Conservation (phyloP, 2,329 filamentous ascomycete genomes). For the Monilinia fructicola region DNA sequence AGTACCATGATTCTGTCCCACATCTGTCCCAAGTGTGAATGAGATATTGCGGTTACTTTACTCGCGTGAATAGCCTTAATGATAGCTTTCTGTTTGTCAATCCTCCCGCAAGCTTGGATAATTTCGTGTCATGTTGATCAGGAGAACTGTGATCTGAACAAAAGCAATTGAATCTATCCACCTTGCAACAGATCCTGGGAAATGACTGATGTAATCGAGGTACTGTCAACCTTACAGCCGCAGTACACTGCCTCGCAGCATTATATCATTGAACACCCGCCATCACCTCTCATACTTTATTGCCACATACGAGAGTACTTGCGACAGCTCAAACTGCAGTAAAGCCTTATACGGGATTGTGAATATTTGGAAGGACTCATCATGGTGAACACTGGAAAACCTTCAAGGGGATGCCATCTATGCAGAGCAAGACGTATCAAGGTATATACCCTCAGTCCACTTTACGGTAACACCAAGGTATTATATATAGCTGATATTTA, state of each 20-base stretch:
- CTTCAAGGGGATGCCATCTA: conserved; percentile 25
- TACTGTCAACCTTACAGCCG: background rate
- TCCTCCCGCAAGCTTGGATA: background rate
- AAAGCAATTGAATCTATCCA: background rate
- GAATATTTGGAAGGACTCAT: background rate
- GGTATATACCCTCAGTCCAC: conserved; percentile 1
- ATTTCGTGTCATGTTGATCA: background rate
- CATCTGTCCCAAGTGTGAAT: conserved; percentile 1
- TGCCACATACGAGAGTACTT: background rate
- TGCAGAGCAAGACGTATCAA: conserved; percentile 27
- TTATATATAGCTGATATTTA: background rate
- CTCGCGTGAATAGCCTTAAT: background rate
- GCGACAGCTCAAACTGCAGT: background rate
- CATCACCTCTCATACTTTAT: background rate
- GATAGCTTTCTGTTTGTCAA: background rate
- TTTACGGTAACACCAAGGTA: too few relatives aligned
- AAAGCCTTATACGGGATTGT: too few relatives aligned
- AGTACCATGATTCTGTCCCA: background rate
- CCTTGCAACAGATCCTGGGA: too few relatives aligned
- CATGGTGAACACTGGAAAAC: conserved; percentile 21
- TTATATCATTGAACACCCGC: background rate
- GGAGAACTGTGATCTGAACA: background rate
- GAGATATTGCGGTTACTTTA: background rate
- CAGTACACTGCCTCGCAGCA: background rate
- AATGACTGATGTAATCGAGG: background rate